phyloP scores from a whole-genome alignment of 257 asterid species.

The Leonotis leonurus region DNA sequence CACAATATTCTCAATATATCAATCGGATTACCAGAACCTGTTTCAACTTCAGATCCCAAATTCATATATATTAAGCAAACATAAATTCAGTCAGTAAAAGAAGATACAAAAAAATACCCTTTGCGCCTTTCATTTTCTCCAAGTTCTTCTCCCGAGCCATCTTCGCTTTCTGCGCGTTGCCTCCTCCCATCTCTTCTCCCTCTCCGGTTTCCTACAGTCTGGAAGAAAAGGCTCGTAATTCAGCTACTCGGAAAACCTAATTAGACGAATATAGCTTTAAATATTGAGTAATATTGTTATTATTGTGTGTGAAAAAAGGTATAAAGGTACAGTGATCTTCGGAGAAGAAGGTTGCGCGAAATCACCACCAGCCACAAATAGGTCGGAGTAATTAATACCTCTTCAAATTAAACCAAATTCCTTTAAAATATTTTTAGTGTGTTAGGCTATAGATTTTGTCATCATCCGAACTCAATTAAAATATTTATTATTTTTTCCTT shows the following conservation, averaged over 20 bases:
- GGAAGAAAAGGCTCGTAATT: neutral
- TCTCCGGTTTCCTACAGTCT: neutral
- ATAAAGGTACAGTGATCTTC: neutral
- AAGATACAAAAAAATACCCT: conserved; percentile 42
- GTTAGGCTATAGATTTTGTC: no score
- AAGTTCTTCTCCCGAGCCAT: conserved; percentile 82
- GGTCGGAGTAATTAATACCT: neutral
- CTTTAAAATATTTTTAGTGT: no score
- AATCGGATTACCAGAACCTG: no score
- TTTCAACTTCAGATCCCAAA: no score
- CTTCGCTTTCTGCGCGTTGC: conserved; percentile 74
- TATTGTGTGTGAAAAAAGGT: no score
- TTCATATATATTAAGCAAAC: no score
- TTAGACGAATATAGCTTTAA: neutral
- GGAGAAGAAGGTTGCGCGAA: conserved; percentile 2
- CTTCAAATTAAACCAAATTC: neutral
- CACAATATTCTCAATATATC: no score
- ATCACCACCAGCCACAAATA: conserved; percentile 11
- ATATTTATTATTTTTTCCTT: no score
- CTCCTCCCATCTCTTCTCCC: conserved; percentile 57
- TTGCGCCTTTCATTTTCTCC: conserved; percentile 58
- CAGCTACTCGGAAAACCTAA: neutral
- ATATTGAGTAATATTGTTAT: no score
- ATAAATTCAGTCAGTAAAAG: no score
- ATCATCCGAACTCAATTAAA: no score